These are phyloP conservation scores for Paecilomyces variotii DNA, from an alignment of 2,329 filamentous ascomycete genomes.

Conservation along the genomic window DNA sequence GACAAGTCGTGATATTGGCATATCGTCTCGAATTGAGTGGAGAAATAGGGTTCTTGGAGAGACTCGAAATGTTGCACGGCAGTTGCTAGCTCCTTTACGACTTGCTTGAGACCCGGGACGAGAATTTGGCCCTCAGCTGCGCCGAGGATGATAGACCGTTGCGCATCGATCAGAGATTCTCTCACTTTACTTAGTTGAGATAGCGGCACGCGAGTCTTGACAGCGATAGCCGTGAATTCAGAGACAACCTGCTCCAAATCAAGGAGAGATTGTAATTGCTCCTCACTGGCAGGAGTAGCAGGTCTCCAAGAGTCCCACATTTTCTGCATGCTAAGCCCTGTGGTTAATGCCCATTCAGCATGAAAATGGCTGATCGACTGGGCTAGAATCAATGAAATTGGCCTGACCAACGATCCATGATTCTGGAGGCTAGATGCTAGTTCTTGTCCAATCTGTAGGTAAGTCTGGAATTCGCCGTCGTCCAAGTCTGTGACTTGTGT, in stretches of 20 bases:
- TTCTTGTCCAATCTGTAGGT: slow-evolving; percentile 37
- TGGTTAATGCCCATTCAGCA: slow-evolving; percentile 62
- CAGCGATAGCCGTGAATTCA: slow-evolving; percentile 28
- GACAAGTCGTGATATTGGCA: slow-evolving; percentile 38
- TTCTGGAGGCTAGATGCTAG: slow-evolving; percentile 26
- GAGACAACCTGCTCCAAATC: slow-evolving; percentile 29
- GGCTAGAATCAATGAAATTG: slow-evolving; percentile 20
- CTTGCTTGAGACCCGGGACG: slow-evolving; percentile 28
- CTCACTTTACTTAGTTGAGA: slow-evolving; percentile 28
- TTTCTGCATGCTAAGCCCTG: slow-evolving; percentile 69
- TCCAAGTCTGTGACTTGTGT: slow-evolving; percentile 38
- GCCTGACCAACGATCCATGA: slow-evolving; percentile 15
- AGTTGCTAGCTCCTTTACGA: slow-evolving; percentile 27
- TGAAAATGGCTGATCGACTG: slow-evolving; percentile 50
- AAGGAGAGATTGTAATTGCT: slow-evolving; percentile 25
- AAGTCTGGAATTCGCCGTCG: slow-evolving; percentile 47
- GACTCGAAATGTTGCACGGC: slow-evolving; percentile 22
- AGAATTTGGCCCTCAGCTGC: slow-evolving; percentile 29
- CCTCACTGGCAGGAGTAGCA: slow-evolving; percentile 33
- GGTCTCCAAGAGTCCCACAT: slow-evolving; percentile 71
- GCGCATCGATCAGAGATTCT: slow-evolving; percentile 31
- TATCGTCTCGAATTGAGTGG: slow-evolving; percentile 38
- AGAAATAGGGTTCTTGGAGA: slow-evolving; percentile 34
- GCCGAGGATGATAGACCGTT: slow-evolving; percentile 25
- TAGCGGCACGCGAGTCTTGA: slow-evolving; percentile 28